Percentiles rank a stretch among this genome's conserved stretches.
These are phyloP conservation scores for Alternaria rosae DNA, from an alignment of 2,329 filamentous ascomycete species.

Conservation along the genomic window DNA sequence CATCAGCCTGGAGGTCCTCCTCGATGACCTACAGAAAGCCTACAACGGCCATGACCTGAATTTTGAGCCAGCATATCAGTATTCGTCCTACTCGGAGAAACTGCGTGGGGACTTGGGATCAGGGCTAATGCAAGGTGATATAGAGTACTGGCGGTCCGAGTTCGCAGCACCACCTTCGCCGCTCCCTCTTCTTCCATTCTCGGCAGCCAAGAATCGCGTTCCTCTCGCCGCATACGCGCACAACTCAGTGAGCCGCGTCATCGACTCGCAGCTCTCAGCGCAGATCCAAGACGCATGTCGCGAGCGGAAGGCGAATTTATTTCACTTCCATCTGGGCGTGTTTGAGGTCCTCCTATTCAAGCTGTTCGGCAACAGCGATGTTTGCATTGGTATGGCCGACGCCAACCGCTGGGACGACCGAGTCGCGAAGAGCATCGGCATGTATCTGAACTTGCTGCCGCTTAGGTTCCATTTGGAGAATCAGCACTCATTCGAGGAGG, in stretches of 20 bases:
- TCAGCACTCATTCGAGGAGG: constrained; percentile 36
- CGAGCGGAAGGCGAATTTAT: neutral
- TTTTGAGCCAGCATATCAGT: neutral
- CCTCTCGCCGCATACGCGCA: neutral
- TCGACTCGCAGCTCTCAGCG: neutral
- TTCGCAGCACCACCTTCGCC: neutral
- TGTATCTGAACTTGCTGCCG: constrained; percentile 60
- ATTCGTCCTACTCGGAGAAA: neutral
- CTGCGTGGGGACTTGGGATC: neutral
- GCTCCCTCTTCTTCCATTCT: neutral
- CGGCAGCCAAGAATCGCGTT: neutral
- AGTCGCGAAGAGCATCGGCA: constrained; percentile 52
- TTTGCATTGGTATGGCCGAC: constrained; percentile 60
- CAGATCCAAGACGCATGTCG: neutral
- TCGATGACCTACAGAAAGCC: constrained; percentile 54
- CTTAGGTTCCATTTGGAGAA: constrained; percentile 47
- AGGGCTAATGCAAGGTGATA: neutral
- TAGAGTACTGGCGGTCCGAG: neutral
- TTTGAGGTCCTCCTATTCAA: constrained; percentile 39
- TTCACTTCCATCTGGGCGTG: constrained; percentile 47
- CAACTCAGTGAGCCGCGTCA: neutral
- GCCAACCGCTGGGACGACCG: constrained; percentile 50
- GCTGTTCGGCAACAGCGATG: constrained; percentile 32
- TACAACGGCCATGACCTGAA: constrained; percentile 48
- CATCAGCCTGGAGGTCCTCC: constrained; percentile 53